A percentile compares a stretch with the other conserved stretches of the same genome.
phyloP scores from a whole-genome alignment of 805 yeast species.

The Saccharomyces jurei region DNA sequence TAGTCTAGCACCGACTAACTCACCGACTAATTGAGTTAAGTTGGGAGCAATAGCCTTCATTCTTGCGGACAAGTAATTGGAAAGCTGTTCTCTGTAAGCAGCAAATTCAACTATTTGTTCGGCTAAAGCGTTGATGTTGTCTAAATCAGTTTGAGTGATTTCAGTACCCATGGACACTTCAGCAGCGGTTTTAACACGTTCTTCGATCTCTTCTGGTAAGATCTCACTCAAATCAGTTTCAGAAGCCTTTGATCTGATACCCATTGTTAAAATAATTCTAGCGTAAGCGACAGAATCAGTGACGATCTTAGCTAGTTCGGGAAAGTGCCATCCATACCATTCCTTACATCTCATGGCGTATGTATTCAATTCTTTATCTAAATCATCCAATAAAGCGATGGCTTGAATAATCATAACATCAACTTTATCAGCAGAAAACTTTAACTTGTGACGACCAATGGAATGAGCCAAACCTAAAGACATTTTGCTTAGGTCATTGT shows the following conservation, averaged over 20 bases:
- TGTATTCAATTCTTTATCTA: conserved; percentile 95
- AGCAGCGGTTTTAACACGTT: conserved; percentile 84
- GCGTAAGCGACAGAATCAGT: conserved; percentile 95
- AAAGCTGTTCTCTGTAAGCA: conserved; percentile 91
- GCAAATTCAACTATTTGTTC: conserved; percentile 94
- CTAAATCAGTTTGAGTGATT: conserved; percentile 83
- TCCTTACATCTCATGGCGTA: conserved; percentile 98
- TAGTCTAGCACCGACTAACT: conserved; percentile 95
- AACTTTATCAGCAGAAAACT: conserved; percentile 95
- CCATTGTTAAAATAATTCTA: conserved; percentile 88
- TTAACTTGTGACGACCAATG: conserved; percentile 94
- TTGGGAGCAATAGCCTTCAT: conserved; percentile 99
- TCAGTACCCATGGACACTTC: conserved; percentile 99
- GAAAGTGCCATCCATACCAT: conserved; percentile 99
- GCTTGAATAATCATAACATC: conserved; percentile 99
- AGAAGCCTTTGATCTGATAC: conserved; percentile 82
- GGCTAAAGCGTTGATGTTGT: conserved; percentile 83
- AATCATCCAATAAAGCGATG: conserved; percentile 89
- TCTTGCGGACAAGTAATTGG: conserved; percentile 83
- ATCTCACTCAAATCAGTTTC: conserved; percentile 85
- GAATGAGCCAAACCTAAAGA: conserved; percentile 98
- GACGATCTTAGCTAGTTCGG: conserved; percentile 95
- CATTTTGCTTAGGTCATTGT: conserved; percentile 82
- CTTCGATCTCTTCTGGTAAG: conserved; percentile 88
- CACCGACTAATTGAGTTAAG: conserved; percentile 91